Percentiles rank a stretch among this genome's conserved stretches.
Evolutionary conservation across 352 stramenopile species (phyloP).

Genomic region (Phytophthora quininea): DNA sequence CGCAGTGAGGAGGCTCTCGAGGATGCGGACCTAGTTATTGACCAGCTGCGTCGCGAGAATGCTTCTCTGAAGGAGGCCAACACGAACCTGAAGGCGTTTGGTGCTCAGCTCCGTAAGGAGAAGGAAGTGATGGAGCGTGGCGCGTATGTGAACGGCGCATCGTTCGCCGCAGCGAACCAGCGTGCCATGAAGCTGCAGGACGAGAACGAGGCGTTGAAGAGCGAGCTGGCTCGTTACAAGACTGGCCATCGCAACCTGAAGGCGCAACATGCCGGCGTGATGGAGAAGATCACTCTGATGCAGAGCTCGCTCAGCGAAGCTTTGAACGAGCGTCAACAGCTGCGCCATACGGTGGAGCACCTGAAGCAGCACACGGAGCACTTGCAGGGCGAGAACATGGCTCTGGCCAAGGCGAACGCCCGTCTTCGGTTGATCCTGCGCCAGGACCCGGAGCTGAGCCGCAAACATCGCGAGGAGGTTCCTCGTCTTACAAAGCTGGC

Average conservation of each 20-base stretch:
- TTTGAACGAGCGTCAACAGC: conserved; percentile 69
- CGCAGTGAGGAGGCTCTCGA: conserved; percentile 80
- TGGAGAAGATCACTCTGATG: conserved; percentile 86
- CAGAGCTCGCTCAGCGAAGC: conserved; percentile 76
- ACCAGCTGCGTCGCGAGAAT: conserved; percentile 85
- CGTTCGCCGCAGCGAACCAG: conserved; percentile 86
- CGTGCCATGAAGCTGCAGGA: conserved; percentile 87
- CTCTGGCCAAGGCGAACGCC: conserved; percentile 84
- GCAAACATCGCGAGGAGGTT: conserved; percentile 86
- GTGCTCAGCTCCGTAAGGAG: conserved; percentile 85
- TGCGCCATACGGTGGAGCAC: conserved; percentile 77
- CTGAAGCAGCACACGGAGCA: conserved; percentile 78
- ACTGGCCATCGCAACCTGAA: conserved; percentile 84
- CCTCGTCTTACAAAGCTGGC: conserved; percentile 83
- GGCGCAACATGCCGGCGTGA: conserved; percentile 76
- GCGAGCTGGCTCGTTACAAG: conserved; percentile 81
- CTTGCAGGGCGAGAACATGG: conserved; percentile 83
- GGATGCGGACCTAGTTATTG: conserved; percentile 83
- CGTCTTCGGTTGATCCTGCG: conserved; percentile 83
- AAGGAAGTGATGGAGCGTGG: conserved; percentile 91
- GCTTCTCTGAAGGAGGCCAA: conserved; percentile 84
- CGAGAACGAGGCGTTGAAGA: conserved; percentile 82
- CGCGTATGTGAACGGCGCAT: conserved; percentile 87
- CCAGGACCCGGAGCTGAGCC: conserved; percentile 84
- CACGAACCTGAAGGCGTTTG: conserved; percentile 84